These are phyloP conservation scores for Collybia sp. DNA, from an alignment of 768 basidiomycete species.

Conservation along the genomic window DNA sequence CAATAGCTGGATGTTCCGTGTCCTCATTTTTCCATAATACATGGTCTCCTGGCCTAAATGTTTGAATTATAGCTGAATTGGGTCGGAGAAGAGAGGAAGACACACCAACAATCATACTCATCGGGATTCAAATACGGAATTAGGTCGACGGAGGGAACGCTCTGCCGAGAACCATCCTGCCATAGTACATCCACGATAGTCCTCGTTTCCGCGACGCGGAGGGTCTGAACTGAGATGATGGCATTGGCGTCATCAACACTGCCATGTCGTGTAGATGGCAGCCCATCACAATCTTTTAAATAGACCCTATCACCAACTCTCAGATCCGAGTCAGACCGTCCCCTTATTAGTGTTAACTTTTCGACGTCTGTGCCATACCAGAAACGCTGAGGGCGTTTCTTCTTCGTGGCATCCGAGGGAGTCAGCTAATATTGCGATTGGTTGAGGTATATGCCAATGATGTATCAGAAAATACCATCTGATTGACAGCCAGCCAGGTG, in stretches of 20 bases:
- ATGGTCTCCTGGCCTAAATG: conserved; percentile 82
- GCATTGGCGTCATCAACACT: conserved; percentile 39
- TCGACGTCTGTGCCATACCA: conserved; percentile 66
- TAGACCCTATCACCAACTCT: conserved; percentile 70
- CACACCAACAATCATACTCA: conserved; percentile 89
- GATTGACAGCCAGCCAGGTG: conserved; percentile 85
- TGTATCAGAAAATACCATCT: conserved; percentile 38
- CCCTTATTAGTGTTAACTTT: conserved; percentile 60
- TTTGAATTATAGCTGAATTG: no score
- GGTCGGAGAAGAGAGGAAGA: neutral
- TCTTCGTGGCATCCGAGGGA: conserved; percentile 43
- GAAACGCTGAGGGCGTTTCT: conserved; percentile 66
- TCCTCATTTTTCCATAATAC: conserved; percentile 81
- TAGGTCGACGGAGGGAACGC: conserved; percentile 53
- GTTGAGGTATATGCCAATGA: neutral
- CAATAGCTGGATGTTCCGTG: conserved; percentile 58
- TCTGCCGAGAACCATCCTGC: conserved; percentile 80
- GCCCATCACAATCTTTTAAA: conserved; percentile 43
- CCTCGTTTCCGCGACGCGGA: conserved; percentile 64
- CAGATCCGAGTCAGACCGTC: conserved; percentile 57
- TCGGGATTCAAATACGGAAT: conserved; percentile 86
- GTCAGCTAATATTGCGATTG: conserved; percentile 47
- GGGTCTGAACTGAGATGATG: conserved; percentile 47
- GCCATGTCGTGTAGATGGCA: conserved; percentile 61
- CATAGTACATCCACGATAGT: conserved; percentile 75